These are phyloP conservation scores for Ostreobium quekettii DNA, from an alignment of 139 green algal species.

Conservation along the genomic window DNA sequence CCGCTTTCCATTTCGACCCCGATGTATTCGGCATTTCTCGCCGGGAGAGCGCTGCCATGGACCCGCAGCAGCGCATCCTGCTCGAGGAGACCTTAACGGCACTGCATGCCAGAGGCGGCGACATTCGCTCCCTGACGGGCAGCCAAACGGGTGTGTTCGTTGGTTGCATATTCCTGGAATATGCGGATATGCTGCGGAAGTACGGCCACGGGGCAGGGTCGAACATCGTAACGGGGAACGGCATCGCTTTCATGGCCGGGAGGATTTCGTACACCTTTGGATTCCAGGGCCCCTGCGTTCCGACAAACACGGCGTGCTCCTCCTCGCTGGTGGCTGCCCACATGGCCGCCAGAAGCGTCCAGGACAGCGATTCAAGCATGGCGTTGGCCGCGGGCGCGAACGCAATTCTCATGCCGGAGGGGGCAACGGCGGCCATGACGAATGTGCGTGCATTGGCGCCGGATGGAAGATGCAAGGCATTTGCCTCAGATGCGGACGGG, in stretches of 20 bases:
- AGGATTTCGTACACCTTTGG: slow-evolving; percentile 75
- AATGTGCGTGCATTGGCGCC: slow-evolving; percentile 44
- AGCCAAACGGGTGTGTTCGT: slow-evolving; percentile 42
- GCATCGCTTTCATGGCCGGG: slow-evolving; percentile 67
- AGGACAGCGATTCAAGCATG: background rate
- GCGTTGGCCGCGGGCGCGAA: slow-evolving; percentile 58
- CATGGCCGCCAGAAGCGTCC: slow-evolving; percentile 42
- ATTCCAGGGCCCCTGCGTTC: slow-evolving; percentile 51
- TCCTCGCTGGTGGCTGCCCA: slow-evolving; percentile 74
- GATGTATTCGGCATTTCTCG: slow-evolving; percentile 45
- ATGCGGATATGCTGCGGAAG: slow-evolving; percentile 38
- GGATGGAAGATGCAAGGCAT: slow-evolving; percentile 74
- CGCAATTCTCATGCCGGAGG: slow-evolving; percentile 52
- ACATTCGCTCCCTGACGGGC: slow-evolving; percentile 16
- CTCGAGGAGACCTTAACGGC: slow-evolving; percentile 47
- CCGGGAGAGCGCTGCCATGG: slow-evolving; percentile 59
- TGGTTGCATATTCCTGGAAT: slow-evolving; percentile 69
- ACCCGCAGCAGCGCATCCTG: slow-evolving; percentile 70
- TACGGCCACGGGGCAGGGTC: slow-evolving; percentile 18
- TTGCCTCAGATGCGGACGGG: slow-evolving; percentile 67
- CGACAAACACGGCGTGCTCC: slow-evolving; percentile 78
- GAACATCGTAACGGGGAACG: slow-evolving; percentile 53
- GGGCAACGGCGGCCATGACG: slow-evolving; percentile 57
- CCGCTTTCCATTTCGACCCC: slow-evolving; percentile 57
- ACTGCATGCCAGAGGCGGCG: slow-evolving; percentile 29